These are phyloP conservation scores for Globisporangium cystogenes DNA, from an alignment of 352 stramenopile genomes.

Conservation along the genomic window DNA sequence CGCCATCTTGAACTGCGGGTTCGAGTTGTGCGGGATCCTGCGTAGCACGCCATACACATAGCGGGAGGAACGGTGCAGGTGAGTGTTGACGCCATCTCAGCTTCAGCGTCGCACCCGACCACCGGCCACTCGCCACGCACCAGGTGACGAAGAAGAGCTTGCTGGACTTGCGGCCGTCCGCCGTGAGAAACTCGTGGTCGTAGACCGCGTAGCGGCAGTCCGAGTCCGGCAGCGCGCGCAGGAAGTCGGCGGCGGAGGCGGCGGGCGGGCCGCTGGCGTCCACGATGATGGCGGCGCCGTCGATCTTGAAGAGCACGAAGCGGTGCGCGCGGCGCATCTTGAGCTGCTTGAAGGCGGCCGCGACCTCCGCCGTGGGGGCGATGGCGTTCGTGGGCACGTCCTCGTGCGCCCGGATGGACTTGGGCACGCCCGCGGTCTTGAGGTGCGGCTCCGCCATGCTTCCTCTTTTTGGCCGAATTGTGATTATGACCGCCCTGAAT, in stretches of 20 bases:
- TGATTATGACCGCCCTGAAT: no score
- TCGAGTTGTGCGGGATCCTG: conserved; percentile 75
- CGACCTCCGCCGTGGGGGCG: conserved; percentile 46
- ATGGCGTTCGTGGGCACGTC: conserved; percentile 72
- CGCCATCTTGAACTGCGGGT: conserved; percentile 84
- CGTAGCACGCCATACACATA: no score
- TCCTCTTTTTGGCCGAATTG: no score
- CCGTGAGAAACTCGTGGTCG: conserved; percentile 73
- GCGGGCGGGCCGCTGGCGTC: conserved; percentile 44
- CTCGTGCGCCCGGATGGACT: conserved; percentile 70
- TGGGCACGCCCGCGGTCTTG: conserved; percentile 78
- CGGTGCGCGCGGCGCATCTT: conserved; percentile 88
- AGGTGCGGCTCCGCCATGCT: conserved; percentile 76
- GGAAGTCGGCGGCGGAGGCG: conserved; percentile 50
- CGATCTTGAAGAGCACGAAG: conserved; percentile 82
- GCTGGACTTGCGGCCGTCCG: conserved; percentile 80
- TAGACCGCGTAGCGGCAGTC: conserved; percentile 87
- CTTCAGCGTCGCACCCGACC: no score
- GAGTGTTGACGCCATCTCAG: no score
- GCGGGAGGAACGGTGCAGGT: no score
- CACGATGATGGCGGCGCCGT: conserved; percentile 60
- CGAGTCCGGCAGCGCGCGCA: conserved; percentile 56
- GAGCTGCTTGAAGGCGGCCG: conserved; percentile 77
- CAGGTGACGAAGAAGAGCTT: conserved; percentile 88
- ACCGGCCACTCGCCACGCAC: conserved; percentile 22